A percentile compares a stretch with the other conserved stretches of the same genome.
phyloP scores from a whole-genome alignment of 2,329 filamentous ascomycete species.

The Arachnomyces sp. region DNA sequence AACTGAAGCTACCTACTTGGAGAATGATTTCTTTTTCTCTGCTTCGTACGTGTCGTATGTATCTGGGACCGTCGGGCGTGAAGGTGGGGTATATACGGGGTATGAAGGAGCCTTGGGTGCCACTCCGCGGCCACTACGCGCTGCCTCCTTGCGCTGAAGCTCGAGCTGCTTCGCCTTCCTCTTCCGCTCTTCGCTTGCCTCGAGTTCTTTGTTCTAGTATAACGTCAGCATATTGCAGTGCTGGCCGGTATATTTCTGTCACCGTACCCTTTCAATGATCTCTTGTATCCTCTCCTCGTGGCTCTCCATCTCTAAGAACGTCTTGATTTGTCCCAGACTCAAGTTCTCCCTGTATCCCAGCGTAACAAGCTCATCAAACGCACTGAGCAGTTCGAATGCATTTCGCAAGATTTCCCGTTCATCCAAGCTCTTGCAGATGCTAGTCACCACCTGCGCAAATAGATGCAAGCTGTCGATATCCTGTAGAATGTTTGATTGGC shows the following conservation, averaged over 20 bases:
- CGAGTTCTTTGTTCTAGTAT: conserved; percentile 87
- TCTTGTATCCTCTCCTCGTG: conserved; percentile 99
- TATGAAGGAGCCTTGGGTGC: conserved; percentile 72
- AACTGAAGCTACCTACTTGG: conserved; percentile 53
- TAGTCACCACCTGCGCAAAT: conserved; percentile 94
- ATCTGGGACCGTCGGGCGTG: conserved; percentile 65
- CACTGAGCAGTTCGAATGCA: conserved; percentile 91
- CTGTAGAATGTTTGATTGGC: conserved; percentile 97
- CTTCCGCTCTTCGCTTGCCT: conserved; percentile 97
- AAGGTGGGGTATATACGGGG: conserved; percentile 78
- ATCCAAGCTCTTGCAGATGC: conserved; percentile 91
- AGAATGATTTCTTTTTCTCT: conserved; percentile 87
- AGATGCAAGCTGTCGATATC: conserved; percentile 98
- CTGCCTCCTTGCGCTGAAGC: conserved; percentile 95
- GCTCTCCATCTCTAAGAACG: conserved; percentile 98
- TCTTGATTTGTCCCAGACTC: conserved; percentile 95
- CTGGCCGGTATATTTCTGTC: background rate
- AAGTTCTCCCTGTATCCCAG: conserved; percentile 94
- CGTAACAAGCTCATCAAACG: conserved; percentile 95
- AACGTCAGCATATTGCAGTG: conserved; percentile 19
- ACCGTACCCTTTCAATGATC: conserved; percentile 77
- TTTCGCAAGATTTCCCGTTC: conserved; percentile 92
- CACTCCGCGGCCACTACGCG: conserved; percentile 61
- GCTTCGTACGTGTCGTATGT: conserved; percentile 93
- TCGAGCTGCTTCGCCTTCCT: conserved; percentile 97